Evolutionary conservation across 805 yeast genomes (phyloP).

Genomic region (Candida tammaniensis): DNA sequence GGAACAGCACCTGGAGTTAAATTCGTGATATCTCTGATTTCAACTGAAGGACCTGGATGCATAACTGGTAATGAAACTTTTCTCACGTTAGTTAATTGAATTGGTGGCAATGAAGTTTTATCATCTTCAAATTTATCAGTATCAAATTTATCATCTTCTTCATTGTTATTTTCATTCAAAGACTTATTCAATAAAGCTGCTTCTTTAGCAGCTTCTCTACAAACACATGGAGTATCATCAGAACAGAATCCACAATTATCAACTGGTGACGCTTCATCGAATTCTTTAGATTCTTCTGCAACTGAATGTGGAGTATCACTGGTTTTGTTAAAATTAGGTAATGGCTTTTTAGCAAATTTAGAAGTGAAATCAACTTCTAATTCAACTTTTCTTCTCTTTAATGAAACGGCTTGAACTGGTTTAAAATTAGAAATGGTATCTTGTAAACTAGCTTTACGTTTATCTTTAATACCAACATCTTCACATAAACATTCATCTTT

Average conservation of each 20-base stretch:
- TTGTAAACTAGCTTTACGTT: constrained; percentile 17
- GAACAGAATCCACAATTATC: constrained; percentile 94
- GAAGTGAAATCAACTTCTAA: constrained; percentile 57
- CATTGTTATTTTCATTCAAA: constrained; percentile 21
- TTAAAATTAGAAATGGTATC: constrained; percentile 42
- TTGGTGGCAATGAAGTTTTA: constrained; percentile 42
- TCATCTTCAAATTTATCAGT: constrained; percentile 20
- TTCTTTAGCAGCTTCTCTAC: constrained; percentile 71
- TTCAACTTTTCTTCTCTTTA: constrained; percentile 32
- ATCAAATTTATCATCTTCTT: too few relatives aligned
- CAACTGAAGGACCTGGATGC: constrained; percentile 64
- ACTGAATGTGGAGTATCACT: constrained; percentile 1
- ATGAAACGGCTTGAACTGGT: constrained; percentile 68
- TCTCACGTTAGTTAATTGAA: constrained; percentile 27
- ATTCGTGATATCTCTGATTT: constrained; percentile 44
- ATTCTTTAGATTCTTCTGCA: constrained; percentile 13
- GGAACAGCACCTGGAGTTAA: constrained; percentile 39
- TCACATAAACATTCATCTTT: constrained; percentile 72
- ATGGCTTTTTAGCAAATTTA: constrained; percentile 33
- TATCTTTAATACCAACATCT: constrained; percentile 39
- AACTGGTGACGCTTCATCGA: constrained; percentile 48
- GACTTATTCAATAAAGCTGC: constrained; percentile 37
- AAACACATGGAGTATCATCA: constrained; percentile 88
- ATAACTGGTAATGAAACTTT: constrained; percentile 50
- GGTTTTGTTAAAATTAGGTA: constrained; percentile 37